These are phyloP conservation scores for Neurospora cerealis DNA, from an alignment of 495 filamentous ascomycete genomes.

Conservation along the genomic window DNA sequence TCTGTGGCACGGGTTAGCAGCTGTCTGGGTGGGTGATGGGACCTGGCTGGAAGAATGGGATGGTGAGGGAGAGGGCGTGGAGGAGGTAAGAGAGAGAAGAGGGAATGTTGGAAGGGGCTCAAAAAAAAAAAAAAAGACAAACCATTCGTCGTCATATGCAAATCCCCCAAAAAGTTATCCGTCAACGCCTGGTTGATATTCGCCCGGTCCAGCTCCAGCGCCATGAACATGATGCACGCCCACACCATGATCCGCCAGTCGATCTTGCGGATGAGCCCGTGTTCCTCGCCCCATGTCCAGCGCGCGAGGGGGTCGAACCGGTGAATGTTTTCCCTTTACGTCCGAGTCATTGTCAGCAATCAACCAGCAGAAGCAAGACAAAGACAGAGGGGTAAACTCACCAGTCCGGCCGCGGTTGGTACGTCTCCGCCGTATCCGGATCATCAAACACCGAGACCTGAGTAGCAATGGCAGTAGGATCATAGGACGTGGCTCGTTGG, in stretches of 20 bases:
- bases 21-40: background rate
- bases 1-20: slow-evolving; percentile 22
- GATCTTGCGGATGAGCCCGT: slow-evolving; percentile 27
- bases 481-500: slow-evolving; percentile 29
- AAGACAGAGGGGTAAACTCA: slow-evolving; percentile 5
- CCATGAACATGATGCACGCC: slow-evolving; percentile 75
- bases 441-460: slow-evolving; percentile 40
- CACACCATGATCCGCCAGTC: slow-evolving; percentile 41
- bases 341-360: background rate
- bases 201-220: slow-evolving; percentile 68
- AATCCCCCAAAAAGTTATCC: slow-evolving; percentile 29
- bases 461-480: slow-evolving; percentile 48
- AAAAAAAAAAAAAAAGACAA: background rate
- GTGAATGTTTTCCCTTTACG: slow-evolving; percentile 35
- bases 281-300: slow-evolving; percentile 37
- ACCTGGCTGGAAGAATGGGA: background rate
- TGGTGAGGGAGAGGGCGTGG: no score
- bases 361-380: background rate
- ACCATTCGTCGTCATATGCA: slow-evolving; percentile 29
- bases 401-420: slow-evolving; percentile 29
- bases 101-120: no score
- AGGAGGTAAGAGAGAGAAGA: no score
- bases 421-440: slow-evolving; percentile 24
- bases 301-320: slow-evolving; percentile 30
- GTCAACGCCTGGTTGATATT: slow-evolving; percentile 42